Conservation (phyloP, 1,139 yeast species). For the Candida sojae region DNA sequence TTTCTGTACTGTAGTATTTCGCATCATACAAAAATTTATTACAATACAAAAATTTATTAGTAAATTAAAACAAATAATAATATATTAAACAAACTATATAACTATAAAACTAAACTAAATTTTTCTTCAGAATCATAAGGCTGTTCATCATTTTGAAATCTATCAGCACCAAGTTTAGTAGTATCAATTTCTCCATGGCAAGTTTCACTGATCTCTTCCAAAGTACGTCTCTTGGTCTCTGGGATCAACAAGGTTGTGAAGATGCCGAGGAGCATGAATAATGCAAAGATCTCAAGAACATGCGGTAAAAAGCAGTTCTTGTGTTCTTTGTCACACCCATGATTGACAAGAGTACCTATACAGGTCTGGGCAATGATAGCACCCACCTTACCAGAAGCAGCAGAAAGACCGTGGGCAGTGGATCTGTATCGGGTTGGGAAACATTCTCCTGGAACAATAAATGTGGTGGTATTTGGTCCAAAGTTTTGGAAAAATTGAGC, state of each 20-base stretch:
- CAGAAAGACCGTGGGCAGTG: conserved; percentile 96
- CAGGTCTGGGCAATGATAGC: conserved; percentile 94
- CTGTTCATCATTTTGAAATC: conserved; percentile 33
- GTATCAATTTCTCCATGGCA: conserved; percentile 75
- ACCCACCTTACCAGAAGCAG: conserved; percentile 95
- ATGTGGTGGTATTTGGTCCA: conserved; percentile 96
- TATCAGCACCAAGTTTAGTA: conserved; percentile 39
- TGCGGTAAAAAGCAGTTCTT: conserved; percentile 81
- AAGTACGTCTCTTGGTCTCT: conserved; percentile 87
- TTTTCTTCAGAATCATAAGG: conserved; percentile 17
- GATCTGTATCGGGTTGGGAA: conserved; percentile 98
- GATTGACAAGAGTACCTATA: conserved; percentile 80
- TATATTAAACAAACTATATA: conserved; percentile 8
- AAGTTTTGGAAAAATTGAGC: conserved; percentile 88
- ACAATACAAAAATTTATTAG: no score
- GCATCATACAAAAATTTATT: no score
- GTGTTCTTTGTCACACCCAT: conserved; percentile 63
- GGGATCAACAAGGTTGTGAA: conserved; percentile 68
- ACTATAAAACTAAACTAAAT: background rate
- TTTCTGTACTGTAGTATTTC: no score
- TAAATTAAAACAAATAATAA: no score
- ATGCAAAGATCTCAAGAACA: conserved; percentile 89
- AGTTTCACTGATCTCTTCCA: conserved; percentile 76
- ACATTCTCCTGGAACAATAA: conserved; percentile 93
- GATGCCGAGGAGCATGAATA: conserved; percentile 83